These are phyloP conservation scores for Lunularia cruciata DNA, from an alignment of 225 moss, liverwort and hornwort species.

Conservation along the genomic window DNA sequence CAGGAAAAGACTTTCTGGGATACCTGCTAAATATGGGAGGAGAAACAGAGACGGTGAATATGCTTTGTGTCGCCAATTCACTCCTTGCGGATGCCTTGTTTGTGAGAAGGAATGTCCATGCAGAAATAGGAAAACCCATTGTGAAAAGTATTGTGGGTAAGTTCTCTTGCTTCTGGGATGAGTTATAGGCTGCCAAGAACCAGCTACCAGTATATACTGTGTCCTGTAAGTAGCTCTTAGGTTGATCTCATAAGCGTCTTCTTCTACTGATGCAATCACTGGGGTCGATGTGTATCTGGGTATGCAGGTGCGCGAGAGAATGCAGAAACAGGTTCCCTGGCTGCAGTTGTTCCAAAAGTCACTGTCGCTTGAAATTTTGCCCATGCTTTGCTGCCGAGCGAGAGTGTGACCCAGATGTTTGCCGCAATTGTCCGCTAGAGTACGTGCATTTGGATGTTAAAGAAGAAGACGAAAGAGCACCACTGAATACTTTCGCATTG, in stretches of 20 bases:
- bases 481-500: too few species aligned
- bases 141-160: slow-evolving; percentile 51
- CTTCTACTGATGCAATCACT: too few species aligned
- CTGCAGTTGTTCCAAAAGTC: slow-evolving; percentile 37
- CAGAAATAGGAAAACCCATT: slow-evolving; percentile 12
- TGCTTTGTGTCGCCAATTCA: slow-evolving; percentile 25
- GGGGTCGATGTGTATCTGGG: background rate
- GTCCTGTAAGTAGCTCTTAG: too few species aligned
- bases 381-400: slow-evolving; percentile 35
- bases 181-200: too few species aligned
- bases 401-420: slow-evolving; percentile 51
- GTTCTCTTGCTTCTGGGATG: background rate
- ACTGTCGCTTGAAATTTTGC: slow-evolving; percentile 38
- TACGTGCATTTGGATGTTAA: slow-evolving; percentile 17
- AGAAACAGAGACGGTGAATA: slow-evolving; percentile 25
- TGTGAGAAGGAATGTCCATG: slow-evolving; percentile 44
- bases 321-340: slow-evolving; percentile 44
- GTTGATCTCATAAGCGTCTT: too few species aligned
- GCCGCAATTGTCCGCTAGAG: slow-evolving; percentile 36
- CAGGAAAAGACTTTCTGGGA: slow-evolving; percentile 15
- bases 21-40: slow-evolving; percentile 16
- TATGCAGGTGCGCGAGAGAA: slow-evolving; percentile 25
- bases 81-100: slow-evolving; percentile 32
- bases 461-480: too few species aligned
- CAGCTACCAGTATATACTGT: too few species aligned